Evolutionary conservation across 345 rosid genomes (phyloP), one percentile per base, ranked within the genome.

Genomic region (Camelina hispida): DNA sequence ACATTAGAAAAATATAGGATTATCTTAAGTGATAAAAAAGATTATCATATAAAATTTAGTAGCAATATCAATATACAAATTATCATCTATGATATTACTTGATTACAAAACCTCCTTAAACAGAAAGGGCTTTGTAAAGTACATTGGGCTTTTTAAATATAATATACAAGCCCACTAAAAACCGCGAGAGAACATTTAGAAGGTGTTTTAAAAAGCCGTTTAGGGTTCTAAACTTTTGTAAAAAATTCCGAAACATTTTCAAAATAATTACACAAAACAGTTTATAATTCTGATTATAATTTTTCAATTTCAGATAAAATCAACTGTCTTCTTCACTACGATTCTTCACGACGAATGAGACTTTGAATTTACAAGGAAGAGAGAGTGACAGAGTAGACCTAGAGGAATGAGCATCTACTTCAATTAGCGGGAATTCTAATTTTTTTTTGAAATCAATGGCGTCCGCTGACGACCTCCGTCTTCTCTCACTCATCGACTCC

Each of bases 401-500:
- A 67, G 61, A 50, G 50, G 50, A 64, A 54, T 23, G 62, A 4
- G 38, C 3, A 13, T 48, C 8, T 30, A 58, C 63, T 30, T 66
- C 63, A 0, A 42, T 60, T 66, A 78, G 78, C 81, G 81, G 81
- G 81, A 78, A 60, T 40, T 47, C 76, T 3, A 54, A 52, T 52
- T 9, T 51, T 32, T 64, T 72, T 64, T 72, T 73, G 73, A 78
- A 73, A 59, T 43, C 56, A 17, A 91, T 89, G 97, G 83, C 87
- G 64, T 57, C 96, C 20, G 40, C 28, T 17, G 66, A 80, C 1
- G 93, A 87, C 72, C 35, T 82, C 11, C 68, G 85, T 20, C 82
- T 79, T 55, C 86, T 87, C 78, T 78, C 84, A 42, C 70, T 73
- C 6, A 85, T 85, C 51, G 87, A 85, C 70, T 66, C 87, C 68